phyloP scores from a whole-genome alignment of 2,329 filamentous ascomycete species.

The Monilinia fructicola region DNA sequence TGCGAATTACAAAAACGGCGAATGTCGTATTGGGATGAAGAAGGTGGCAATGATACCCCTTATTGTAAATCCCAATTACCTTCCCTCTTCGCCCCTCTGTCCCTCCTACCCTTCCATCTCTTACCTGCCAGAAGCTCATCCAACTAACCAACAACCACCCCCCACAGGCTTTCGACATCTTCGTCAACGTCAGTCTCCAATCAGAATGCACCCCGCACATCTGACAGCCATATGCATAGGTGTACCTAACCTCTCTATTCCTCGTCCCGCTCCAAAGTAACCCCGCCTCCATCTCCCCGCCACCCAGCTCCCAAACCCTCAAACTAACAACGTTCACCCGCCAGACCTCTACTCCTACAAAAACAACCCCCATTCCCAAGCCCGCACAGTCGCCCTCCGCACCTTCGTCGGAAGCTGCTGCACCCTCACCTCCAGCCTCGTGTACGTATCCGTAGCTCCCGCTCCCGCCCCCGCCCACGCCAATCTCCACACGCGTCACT shows the following conservation, averaged over 20 bases:
- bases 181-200: constrained; percentile 50
- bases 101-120: not conserved
- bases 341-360: constrained; percentile 57
- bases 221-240: constrained; percentile 25
- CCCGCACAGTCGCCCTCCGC: constrained; percentile 55
- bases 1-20: constrained; percentile 52
- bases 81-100: too few relatives aligned
- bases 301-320: too few relatives aligned
- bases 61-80: constrained; percentile 45
- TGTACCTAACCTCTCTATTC: constrained; percentile 64
- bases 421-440: constrained; percentile 58
- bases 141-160: not conserved
- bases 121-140: too few relatives aligned
- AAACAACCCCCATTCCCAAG: constrained; percentile 45
- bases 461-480: too few relatives aligned
- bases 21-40: constrained; percentile 63
- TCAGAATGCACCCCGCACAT: too few relatives aligned
- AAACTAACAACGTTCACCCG: not conserved
- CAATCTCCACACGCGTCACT: too few relatives aligned
- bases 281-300: not conserved
- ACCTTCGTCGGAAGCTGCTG: constrained; percentile 59
- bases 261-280: constrained; percentile 58
- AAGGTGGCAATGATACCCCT: constrained; percentile 59
- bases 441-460: constrained; percentile 44
- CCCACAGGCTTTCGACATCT: constrained; percentile 47